Evolutionary conservation across 257 asterid genomes (phyloP).

Genomic region (Forsythia suspensa): DNA sequence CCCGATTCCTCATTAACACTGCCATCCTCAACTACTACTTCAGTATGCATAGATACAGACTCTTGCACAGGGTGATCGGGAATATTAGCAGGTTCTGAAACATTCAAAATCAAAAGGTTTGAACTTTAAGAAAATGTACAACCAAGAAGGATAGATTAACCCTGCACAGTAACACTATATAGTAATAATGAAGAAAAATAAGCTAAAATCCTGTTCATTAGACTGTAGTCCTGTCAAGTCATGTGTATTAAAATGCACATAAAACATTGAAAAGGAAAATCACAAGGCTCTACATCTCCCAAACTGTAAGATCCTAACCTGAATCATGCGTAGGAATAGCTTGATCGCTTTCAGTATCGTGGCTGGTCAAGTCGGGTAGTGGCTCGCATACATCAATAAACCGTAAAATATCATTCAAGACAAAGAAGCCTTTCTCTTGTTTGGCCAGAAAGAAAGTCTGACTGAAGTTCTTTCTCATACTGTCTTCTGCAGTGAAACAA

Average conservation of each 20-base stretch:
- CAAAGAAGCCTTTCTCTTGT: slow-evolving; percentile 49
- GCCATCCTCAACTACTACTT: slow-evolving; percentile 16
- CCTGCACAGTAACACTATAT: not conserved
- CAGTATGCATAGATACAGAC: not conserved
- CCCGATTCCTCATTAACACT: slow-evolving; percentile 14
- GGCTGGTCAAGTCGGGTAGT: not conserved
- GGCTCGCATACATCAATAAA: slow-evolving; percentile 20
- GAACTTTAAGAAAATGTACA: not conserved
- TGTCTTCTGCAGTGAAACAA: slow-evolving; percentile 26
- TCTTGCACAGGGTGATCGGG: not conserved
- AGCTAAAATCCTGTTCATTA: too few species aligned
- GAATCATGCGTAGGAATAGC: slow-evolving; percentile 17
- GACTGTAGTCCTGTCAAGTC: not conserved
- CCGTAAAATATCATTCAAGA: slow-evolving; percentile 62
- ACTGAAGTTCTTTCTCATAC: slow-evolving; percentile 29
- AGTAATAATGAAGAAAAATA: not conserved
- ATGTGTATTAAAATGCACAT: too few species aligned
- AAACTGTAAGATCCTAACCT: slow-evolving; percentile 24
- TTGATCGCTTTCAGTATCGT: not conserved
- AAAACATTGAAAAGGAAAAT: not conserved
- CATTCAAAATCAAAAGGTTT: not conserved
- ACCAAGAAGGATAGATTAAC: not conserved
- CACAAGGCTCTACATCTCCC: not conserved
- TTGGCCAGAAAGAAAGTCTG: slow-evolving; percentile 68
- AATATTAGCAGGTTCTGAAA: slow-evolving; percentile 10